These are phyloP conservation scores for Solanum sitiens DNA, from an alignment of 257 asterid species.

Conservation along the genomic window DNA sequence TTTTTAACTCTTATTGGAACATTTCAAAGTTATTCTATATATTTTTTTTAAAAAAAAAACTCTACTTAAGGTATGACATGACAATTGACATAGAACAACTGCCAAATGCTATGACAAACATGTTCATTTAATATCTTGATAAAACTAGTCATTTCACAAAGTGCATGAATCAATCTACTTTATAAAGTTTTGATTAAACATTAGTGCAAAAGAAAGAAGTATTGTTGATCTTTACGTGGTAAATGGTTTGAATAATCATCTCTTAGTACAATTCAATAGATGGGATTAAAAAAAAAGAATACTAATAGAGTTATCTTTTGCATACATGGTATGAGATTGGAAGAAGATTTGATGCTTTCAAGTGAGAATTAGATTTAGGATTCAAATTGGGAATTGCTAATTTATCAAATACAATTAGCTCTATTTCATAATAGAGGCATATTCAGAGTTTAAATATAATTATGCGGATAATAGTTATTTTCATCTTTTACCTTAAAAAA, in stretches of 20 bases:
- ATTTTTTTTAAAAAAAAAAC: not conserved
- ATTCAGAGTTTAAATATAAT: not conserved
- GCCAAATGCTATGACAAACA: not conserved
- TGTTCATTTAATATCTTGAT: not conserved
- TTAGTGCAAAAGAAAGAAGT: not conserved
- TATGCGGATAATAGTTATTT: too few species aligned
- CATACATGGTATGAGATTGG: not conserved
- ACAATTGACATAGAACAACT: not conserved
- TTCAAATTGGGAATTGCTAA: not conserved
- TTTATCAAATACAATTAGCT: not conserved
- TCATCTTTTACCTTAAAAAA: too few species aligned
- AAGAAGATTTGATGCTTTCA: not conserved
- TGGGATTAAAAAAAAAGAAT: not conserved
- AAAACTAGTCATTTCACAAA: not conserved
- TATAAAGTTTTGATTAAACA: not conserved
- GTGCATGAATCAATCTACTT: not conserved
- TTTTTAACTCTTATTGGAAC: not conserved
- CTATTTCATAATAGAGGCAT: not conserved
- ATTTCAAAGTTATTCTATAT: not conserved
- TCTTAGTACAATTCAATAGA: not conserved
- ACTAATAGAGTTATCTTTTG: not conserved
- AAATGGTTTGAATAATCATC: not conserved
- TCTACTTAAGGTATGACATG: not conserved
- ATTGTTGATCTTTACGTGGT: not conserved
- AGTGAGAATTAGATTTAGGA: not conserved